Conservation (phyloP, 495 filamentous ascomycete genomes). For the Eremomyces bilateralis region DNA sequence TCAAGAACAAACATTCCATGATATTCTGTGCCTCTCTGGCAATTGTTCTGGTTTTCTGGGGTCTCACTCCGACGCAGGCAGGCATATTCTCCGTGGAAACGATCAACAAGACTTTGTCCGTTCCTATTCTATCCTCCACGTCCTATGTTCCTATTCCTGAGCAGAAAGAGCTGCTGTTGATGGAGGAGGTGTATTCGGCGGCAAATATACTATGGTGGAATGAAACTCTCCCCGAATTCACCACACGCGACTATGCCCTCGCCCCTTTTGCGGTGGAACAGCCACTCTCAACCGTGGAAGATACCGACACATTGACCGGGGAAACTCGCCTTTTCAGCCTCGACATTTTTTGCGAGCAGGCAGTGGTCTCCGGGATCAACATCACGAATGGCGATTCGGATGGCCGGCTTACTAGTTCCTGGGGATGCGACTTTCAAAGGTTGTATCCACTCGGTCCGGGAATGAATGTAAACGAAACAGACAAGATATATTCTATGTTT, state of each 20-base stretch:
- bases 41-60: slow-evolving; percentile 23
- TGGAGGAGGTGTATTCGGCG: slow-evolving; percentile 16
- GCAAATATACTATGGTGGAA: slow-evolving; percentile 20
- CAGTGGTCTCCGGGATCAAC: slow-evolving; percentile 1
- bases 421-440: neutral
- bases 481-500: too few species aligned
- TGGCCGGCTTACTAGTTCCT: slow-evolving; percentile 3
- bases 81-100: slow-evolving; percentile 18
- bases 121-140: slow-evolving; percentile 6
- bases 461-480: neutral
- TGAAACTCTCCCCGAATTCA: slow-evolving; percentile 20
- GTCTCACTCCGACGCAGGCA: slow-evolving; percentile 22
- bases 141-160: slow-evolving; percentile 9
- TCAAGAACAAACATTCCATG: slow-evolving; percentile 21
- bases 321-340: slow-evolving; percentile 16
- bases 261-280: slow-evolving; percentile 16
- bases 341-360: slow-evolving; percentile 18
- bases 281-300: neutral
- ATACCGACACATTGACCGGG: slow-evolving; percentile 15
- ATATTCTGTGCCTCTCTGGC: slow-evolving; percentile 21
- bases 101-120: slow-evolving; percentile 2
- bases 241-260: slow-evolving; percentile 16
- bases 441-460: too few species aligned
- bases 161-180: slow-evolving; percentile 11
- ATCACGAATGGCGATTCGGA: too few species aligned